phyloP scores from a whole-genome alignment of 179 eudicot species.

The Silene noctiflora region DNA sequence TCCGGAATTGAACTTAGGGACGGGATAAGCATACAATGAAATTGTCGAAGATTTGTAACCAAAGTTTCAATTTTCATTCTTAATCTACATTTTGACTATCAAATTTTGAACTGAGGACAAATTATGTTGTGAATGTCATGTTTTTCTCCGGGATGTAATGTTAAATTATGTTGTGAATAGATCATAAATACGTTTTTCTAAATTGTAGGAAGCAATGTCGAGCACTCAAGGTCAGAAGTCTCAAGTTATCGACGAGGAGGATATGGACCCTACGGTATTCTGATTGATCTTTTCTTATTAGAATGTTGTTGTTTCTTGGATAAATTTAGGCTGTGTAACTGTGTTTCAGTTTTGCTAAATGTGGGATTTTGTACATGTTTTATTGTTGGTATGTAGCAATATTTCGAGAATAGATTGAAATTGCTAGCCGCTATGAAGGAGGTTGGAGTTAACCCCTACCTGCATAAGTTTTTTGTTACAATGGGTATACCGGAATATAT shows the following conservation, averaged over 20 bases:
- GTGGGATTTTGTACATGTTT: not conserved
- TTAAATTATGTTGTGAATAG: too few relatives aligned
- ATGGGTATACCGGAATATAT: slow-evolving; percentile 55
- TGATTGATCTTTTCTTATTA: not conserved
- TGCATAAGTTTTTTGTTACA: slow-evolving; percentile 69
- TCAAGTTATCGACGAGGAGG: slow-evolving; percentile 81
- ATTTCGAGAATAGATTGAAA: slow-evolving; percentile 73
- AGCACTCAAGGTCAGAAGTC: slow-evolving; percentile 50
- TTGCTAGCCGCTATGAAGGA: slow-evolving; percentile 61
- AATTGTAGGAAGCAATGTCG: slow-evolving; percentile 45
- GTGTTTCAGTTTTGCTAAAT: not conserved
- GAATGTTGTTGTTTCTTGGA: too few relatives aligned
- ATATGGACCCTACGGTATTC: slow-evolving; percentile 88
- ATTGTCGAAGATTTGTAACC: too few relatives aligned
- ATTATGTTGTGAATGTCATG: too few relatives aligned
- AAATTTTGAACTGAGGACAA: too few relatives aligned
- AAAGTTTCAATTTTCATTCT: too few relatives aligned
- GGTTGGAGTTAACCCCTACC: slow-evolving; percentile 77
- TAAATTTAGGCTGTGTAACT: too few relatives aligned
- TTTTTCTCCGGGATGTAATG: too few relatives aligned
- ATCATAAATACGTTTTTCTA: too few relatives aligned
- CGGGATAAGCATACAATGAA: too few relatives aligned
- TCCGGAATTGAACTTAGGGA: too few relatives aligned
- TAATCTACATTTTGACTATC: too few relatives aligned
- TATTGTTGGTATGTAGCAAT: slow-evolving; percentile 61